phyloP scores from a whole-genome alignment of 2,329 filamentous ascomycete species.

The Arthrinium phaeospermum region DNA sequence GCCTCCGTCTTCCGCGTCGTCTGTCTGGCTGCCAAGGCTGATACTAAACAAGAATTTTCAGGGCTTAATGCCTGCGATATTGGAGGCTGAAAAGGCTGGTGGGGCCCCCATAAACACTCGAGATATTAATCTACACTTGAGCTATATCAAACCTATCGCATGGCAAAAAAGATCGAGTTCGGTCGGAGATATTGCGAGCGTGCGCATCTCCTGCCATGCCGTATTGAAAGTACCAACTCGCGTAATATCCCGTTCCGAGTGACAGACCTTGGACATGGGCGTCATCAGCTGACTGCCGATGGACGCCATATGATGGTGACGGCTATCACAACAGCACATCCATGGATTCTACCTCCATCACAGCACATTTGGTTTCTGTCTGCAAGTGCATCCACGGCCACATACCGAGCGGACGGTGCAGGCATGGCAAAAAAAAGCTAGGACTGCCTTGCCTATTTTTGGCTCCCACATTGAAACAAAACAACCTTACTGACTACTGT shows the following conservation, averaged over 20 bases:
- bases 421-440: not conserved
- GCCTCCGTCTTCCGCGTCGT: not conserved
- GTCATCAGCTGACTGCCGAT: not conserved
- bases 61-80: slow-evolving; percentile 1
- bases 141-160: slow-evolving; percentile 9
- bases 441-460: slow-evolving; percentile 1
- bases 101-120: not conserved
- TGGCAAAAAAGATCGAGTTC: not conserved
- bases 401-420: slow-evolving; percentile 5
- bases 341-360: not conserved
- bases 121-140: slow-evolving; percentile 1
- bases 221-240: slow-evolving; percentile 2
- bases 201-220: not conserved
- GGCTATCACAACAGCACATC: not conserved
- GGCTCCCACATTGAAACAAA: not conserved
- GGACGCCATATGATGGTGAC: not conserved
- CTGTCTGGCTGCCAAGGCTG: not conserved
- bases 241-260: not conserved
- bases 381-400: not conserved
- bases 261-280: not conserved
- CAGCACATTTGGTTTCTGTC: not conserved
- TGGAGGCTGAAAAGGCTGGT: slow-evolving; percentile 12
- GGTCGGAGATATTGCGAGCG: slow-evolving; percentile 5
- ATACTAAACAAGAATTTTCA: not conserved
- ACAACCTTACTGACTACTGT: not conserved